Percentiles rank a stretch among this genome's conserved stretches.
These are phyloP conservation scores for Mediolabrus comicus DNA, from an alignment of 108 stramenopile species.

Conservation along the genomic window DNA sequence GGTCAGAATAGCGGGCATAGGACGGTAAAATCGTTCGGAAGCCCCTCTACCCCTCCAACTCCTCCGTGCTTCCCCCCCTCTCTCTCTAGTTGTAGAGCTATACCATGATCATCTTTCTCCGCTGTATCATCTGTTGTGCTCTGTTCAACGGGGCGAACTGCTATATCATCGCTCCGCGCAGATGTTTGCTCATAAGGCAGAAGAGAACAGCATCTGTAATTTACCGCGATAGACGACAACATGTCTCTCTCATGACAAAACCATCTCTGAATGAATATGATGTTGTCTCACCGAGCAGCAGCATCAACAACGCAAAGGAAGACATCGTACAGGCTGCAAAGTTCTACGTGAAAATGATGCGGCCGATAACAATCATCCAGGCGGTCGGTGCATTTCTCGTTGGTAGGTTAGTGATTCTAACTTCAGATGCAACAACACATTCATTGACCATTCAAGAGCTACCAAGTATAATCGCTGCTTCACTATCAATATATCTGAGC, in stretches of 20 bases:
- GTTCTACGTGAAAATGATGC: conserved; percentile 9
- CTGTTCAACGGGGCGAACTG: no score
- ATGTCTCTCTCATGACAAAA: no score
- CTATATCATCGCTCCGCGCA: no score
- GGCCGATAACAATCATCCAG: conserved; percentile 38
- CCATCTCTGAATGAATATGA: no score
- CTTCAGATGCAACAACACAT: background rate
- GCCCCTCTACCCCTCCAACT: no score
- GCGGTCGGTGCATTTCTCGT: conserved; percentile 35
- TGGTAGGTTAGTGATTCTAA: conserved; percentile 20
- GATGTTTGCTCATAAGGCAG: no score
- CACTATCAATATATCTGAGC: conserved; percentile 29
- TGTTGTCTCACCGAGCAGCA: background rate
- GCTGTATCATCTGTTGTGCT: no score
- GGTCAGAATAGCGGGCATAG: no score
- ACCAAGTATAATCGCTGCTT: background rate
- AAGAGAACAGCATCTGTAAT: background rate
- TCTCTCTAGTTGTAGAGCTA: no score
- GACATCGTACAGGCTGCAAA: background rate
- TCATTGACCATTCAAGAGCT: background rate
- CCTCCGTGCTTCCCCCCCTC: no score
- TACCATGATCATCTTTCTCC: no score
- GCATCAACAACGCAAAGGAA: background rate
- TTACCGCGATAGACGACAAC: background rate
- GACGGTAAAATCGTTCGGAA: no score